These are phyloP conservation scores for Hygrophoropsis aurantiaca DNA, from an alignment of 768 basidiomycete genomes.

Conservation along the genomic window DNA sequence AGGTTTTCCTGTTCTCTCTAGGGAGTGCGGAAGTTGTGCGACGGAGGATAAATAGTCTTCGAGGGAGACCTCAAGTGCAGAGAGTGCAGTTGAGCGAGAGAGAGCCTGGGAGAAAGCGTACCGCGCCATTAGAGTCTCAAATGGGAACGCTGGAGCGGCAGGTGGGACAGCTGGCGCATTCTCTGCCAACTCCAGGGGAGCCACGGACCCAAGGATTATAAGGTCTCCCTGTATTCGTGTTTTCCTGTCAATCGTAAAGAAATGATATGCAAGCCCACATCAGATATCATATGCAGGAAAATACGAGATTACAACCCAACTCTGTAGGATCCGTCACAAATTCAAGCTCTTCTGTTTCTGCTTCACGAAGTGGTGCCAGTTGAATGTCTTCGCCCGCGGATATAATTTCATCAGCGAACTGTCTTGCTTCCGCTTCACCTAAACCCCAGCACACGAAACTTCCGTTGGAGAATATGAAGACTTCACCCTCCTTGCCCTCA, in stretches of 20 bases:
- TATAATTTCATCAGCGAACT: conserved; percentile 66
- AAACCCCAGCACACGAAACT: conserved; percentile 92
- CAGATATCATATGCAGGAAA: conserved; percentile 3
- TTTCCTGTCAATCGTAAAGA: conserved; percentile 42
- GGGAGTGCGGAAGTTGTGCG: conserved; percentile 71
- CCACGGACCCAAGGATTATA: conserved; percentile 79
- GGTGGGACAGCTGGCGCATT: conserved; percentile 45
- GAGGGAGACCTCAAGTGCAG: conserved; percentile 81
- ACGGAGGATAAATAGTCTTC: conserved; percentile 84
- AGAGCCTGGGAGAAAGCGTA: conserved; percentile 93
- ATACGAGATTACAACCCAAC: conserved; percentile 45
- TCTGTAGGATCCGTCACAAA: conserved; percentile 90
- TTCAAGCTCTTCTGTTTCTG: conserved; percentile 89
- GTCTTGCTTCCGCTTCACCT: conserved; percentile 68
- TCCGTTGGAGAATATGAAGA: conserved; percentile 87
- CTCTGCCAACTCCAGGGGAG: conserved; percentile 54
- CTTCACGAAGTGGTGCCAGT: conserved; percentile 60
- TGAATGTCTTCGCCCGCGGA: conserved; percentile 53
- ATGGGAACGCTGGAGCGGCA: conserved; percentile 56
- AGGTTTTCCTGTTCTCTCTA: conserved; percentile 80
- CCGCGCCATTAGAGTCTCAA: conserved; percentile 76
- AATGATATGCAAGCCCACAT: conserved; percentile 5
- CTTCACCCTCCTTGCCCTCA: conserved; percentile 65
- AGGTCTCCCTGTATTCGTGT: conserved; percentile 90
- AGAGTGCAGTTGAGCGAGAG: conserved; percentile 83